A percentile compares a stretch with the other conserved stretches of the same genome.
phyloP scores from a whole-genome alignment of 1,284 basidiomycete species.

The Pseudozyma thailandica region DNA sequence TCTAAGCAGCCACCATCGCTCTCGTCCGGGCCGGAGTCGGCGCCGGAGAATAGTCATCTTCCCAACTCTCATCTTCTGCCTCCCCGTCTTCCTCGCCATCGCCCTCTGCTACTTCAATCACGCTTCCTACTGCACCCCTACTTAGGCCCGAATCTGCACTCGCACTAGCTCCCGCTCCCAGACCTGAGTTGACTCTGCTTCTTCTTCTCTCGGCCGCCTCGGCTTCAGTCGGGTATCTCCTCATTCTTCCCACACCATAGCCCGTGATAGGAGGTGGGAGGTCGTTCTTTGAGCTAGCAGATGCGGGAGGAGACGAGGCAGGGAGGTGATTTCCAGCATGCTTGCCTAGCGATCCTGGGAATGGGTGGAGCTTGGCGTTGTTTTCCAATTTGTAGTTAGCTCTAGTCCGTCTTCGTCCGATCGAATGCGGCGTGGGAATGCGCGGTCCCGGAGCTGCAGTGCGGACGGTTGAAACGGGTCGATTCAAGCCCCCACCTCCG shows the following conservation, averaged over 20 bases:
- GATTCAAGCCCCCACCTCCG: background rate
- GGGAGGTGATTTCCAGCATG: no score
- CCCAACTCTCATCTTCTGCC: conserved; percentile 23
- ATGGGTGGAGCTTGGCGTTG: conserved; percentile 44
- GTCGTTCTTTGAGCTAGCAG: background rate
- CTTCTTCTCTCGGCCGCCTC: background rate
- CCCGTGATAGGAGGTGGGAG: conserved; percentile 29
- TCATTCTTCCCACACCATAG: conserved; percentile 29
- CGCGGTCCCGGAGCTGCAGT: no score
- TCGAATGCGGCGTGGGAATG: conserved; percentile 21
- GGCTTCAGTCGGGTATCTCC: background rate
- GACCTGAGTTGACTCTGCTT: background rate
- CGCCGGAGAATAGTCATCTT: conserved; percentile 26
- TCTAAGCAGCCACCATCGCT: no score
- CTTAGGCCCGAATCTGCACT: no score
- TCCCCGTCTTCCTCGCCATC: background rate
- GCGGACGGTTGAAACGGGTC: no score
- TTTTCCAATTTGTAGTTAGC: conserved; percentile 39
- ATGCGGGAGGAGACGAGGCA: no score
- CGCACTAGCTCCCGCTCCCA: background rate
- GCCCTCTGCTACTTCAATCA: background rate
- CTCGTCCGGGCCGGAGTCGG: no score
- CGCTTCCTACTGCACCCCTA: background rate
- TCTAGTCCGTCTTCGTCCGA: conserved; percentile 16
- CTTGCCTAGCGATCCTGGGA: conserved; percentile 21